Evolutionary conservation across 257 asterid species (phyloP).

Genomic region (Anisodus tanguticus): DNA sequence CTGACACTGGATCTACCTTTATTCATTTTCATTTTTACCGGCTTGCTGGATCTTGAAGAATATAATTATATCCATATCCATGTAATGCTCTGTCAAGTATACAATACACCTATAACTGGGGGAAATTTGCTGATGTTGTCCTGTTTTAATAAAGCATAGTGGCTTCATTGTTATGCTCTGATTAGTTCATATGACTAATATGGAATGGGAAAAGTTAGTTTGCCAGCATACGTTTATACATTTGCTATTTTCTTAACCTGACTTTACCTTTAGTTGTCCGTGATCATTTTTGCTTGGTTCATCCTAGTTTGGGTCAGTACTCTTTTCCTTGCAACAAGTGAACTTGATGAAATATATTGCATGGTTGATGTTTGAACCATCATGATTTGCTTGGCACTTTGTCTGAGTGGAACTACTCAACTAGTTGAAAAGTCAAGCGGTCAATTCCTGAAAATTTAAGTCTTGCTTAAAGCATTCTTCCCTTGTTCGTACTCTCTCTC

Average conservation of each 20-base stretch:
- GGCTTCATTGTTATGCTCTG: background rate
- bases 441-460: background rate
- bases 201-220: background rate
- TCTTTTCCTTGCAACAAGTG: background rate
- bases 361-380: background rate
- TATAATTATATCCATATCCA: constrained; percentile 30
- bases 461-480: background rate
- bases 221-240: background rate
- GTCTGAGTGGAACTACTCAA: background rate
- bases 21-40: background rate
- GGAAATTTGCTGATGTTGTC: constrained; percentile 36
- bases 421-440: background rate
- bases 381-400: background rate
- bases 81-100: constrained; percentile 26
- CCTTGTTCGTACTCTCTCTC: background rate
- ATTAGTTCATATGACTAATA: background rate
- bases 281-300: background rate
- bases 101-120: constrained; percentile 32
- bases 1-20: constrained; percentile 41
- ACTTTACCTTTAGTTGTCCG: background rate
- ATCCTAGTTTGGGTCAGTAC: background rate
- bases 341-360: background rate
- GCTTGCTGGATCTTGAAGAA: constrained; percentile 35
- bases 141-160: constrained; percentile 24
- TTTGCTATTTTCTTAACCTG: background rate